Percentiles rank a stretch among this genome's conserved stretches.
These are phyloP conservation scores for Aspergillus carlsbadensis DNA, from an alignment of 495 filamentous ascomycete genomes.

Conservation along the genomic window DNA sequence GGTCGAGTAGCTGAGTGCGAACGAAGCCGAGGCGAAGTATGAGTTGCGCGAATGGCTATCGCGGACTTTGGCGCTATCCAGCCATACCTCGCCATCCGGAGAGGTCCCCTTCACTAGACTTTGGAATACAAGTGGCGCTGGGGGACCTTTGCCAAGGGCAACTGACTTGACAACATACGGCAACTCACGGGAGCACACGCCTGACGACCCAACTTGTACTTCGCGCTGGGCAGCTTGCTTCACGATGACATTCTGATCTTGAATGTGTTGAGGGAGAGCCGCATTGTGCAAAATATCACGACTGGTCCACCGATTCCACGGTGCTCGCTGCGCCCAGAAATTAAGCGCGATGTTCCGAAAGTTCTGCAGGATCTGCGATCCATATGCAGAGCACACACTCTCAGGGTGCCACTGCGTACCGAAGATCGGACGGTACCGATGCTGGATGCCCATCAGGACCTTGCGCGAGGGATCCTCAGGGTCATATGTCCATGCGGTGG, in stretches of 20 bases:
- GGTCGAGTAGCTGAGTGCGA: constrained; percentile 3
- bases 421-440: constrained; percentile 1
- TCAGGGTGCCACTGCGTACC: constrained; percentile 5
- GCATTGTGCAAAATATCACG: neutral
- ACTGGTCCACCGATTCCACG: constrained; percentile 3
- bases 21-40: neutral
- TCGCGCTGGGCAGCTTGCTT: constrained; percentile 7
- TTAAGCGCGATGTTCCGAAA: neutral
- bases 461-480: neutral
- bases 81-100: neutral
- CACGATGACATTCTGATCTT: constrained; percentile 2
- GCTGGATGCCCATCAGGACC: constrained; percentile 11
- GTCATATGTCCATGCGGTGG: constrained; percentile 8
- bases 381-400: constrained; percentile 2
- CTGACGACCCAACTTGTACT: too few species aligned
- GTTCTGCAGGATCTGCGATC: neutral
- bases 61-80: constrained; percentile 7
- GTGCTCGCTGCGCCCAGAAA: constrained; percentile 3
- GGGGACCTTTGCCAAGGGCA: neutral
- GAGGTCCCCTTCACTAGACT: neutral
- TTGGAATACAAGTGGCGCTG: neutral
- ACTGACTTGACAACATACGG: constrained; percentile 1
- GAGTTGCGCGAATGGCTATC: constrained; percentile 9
- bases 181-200: neutral
- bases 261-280: neutral